Evolutionary conservation across 345 rosid species (phyloP).

Genomic region (Aethionema arabicum): DNA sequence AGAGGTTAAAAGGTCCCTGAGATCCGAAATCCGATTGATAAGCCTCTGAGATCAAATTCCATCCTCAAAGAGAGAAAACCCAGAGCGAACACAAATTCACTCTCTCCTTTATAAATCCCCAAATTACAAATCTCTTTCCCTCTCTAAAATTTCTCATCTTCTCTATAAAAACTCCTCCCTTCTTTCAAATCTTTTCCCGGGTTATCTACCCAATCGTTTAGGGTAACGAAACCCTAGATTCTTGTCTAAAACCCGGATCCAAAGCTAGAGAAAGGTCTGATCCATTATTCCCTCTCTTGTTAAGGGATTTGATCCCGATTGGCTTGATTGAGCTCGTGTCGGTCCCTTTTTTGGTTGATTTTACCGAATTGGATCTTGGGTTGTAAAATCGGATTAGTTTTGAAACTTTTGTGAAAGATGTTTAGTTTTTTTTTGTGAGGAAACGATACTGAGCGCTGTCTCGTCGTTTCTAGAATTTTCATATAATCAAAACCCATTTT

Average conservation of each 20-base stretch:
- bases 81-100: conserved; percentile 26
- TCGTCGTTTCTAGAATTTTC: background rate
- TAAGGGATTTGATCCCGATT: background rate
- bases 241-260: background rate
- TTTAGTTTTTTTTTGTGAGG: conserved; percentile 1
- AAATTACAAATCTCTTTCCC: conserved; percentile 40
- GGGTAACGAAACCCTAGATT: conserved; percentile 35
- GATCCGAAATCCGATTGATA: conserved; percentile 32
- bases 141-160: conserved; percentile 20
- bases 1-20: conserved; percentile 10
- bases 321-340: conserved; percentile 5
- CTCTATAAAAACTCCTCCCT: conserved; percentile 14
- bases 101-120: conserved; percentile 33
- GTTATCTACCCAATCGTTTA: background rate
- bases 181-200: conserved; percentile 14
- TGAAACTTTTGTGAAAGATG: background rate
- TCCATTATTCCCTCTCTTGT: conserved; percentile 18
- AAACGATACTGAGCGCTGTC: background rate
- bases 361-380: conserved; percentile 10
- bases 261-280: conserved; percentile 28
- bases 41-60: conserved; percentile 27
- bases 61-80: conserved; percentile 18
- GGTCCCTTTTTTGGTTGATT: background rate
- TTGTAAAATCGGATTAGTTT: conserved; percentile 2
- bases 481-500: background rate